Percentiles rank a stretch among this genome's conserved stretches.
phyloP scores from a whole-genome alignment of 768 basidiomycete genomes.

The Tulasnella sp. region DNA sequence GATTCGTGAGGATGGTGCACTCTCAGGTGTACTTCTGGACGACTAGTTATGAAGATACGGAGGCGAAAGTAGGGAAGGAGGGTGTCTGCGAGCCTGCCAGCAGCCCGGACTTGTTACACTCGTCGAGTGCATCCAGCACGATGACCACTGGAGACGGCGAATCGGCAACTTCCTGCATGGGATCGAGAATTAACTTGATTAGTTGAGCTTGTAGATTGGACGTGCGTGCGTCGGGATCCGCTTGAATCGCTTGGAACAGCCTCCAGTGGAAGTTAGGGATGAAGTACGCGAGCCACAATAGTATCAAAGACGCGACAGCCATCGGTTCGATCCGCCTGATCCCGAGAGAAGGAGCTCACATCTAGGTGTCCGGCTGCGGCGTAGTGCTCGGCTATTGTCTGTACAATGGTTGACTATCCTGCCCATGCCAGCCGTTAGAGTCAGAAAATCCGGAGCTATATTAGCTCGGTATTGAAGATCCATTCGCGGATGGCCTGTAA shows the following conservation, averaged over 20 bases:
- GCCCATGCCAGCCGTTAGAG: constrained; percentile 29
- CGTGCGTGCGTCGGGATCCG: neutral
- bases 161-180: neutral
- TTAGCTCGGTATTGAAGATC: neutral
- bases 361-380: constrained; percentile 27
- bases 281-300: constrained; percentile 26
- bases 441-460: constrained; percentile 20
- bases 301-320: constrained; percentile 26
- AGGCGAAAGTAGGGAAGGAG: constrained; percentile 22
- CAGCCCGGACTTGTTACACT: constrained; percentile 23
- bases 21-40: too few species aligned
- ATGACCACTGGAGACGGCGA: constrained; percentile 22
- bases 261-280: constrained; percentile 1
- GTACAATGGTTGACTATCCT: constrained; percentile 32
- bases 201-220: constrained; percentile 21
- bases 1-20: neutral
- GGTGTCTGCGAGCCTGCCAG: constrained; percentile 17
- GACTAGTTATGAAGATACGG: constrained; percentile 28
- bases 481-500: neutral
- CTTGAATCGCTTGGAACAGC: constrained; percentile 9
- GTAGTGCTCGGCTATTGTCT: constrained; percentile 16
- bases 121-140: constrained; percentile 32
- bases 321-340: constrained; percentile 17
- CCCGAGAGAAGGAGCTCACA: constrained; percentile 28
- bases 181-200: constrained; percentile 17